Conservation (phyloP, 441 rosid species). For the Corymbia citriodora region DNA sequence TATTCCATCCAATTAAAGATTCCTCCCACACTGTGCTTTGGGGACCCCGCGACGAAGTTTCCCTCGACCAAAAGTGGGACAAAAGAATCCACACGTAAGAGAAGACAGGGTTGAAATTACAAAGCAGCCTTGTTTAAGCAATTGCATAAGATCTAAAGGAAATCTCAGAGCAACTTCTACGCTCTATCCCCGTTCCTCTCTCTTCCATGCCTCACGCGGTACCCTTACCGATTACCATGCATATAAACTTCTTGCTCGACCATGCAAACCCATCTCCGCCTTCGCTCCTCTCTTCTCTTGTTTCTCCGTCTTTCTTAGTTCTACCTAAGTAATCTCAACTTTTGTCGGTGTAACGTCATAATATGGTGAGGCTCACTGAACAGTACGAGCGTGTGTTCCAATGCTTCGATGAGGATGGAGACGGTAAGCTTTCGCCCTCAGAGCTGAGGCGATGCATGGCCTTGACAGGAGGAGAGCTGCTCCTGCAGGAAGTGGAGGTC, state of each 20-base stretch:
- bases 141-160: neutral
- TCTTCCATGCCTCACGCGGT: neutral
- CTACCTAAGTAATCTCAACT: neutral
- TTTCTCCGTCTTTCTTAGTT: neutral
- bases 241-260: neutral
- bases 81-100: neutral
- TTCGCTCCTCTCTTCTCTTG: neutral
- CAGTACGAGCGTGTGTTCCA: slow-evolving; percentile 22
- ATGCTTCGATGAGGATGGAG: slow-evolving; percentile 38
- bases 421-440: slow-evolving; percentile 49
- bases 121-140: neutral
- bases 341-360: neutral
- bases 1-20: neutral
- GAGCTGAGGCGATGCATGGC: slow-evolving; percentile 34
- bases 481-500: slow-evolving; percentile 20
- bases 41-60: neutral
- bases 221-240: neutral
- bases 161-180: slow-evolving; percentile 11
- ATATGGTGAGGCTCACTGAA: slow-evolving; percentile 1
- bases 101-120: neutral
- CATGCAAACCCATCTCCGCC: neutral
- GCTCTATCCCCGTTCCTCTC: neutral
- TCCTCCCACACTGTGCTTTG: neutral
- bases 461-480: slow-evolving; percentile 27
- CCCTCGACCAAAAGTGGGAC: neutral